Base-by-base conservation (phyloP, 805 yeast species). In the Teunomyces kruisii region DNA sequence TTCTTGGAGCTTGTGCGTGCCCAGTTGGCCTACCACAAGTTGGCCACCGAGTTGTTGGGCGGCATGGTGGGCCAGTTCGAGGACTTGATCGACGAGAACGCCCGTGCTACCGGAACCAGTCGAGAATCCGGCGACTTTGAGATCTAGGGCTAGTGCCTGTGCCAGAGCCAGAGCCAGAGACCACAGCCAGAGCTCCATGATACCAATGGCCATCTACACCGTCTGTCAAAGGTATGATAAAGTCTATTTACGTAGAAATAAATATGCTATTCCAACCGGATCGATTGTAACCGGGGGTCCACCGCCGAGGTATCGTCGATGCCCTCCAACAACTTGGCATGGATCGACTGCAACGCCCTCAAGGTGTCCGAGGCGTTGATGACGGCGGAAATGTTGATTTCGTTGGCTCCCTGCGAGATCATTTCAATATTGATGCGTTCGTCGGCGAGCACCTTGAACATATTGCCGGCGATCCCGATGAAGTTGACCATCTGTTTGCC, bases 351-450 rank as follows among this genome's bases (percentile, higher is more conserved):
- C 53, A 94, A 75, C 3, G 98, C 98, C 63, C 87, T 86, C 26
- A 88, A 69, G 10, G 95, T 83, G 59, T 94, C 94, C 45, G 72
- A 70, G 53, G 87, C 89, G 52, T 86, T 87, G 50, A 94, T 89
- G 43, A 94, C 99, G 52, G 97, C 95, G 28, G 96, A 87, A 43
- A 94, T 94, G 65, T 94, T 94, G 60, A 94, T 94, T 69, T 94
- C 99, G 60, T 92, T 92, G 14, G 98, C 97, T 57, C 99, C 99
- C 76, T 94, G 99, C 46, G 90, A 81, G 68, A 94, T 94, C 99
- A 94, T 94, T 68, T 94, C 99, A 56, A 94, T 89, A 68, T 94
- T 94, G 61, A 94, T 86, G 38, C 80, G 79, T 58, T 92, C 95
- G 59, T 88, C 91, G 6, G 98, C 97, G 54, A 94, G 74, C 1